These are phyloP conservation scores for Setomelanomma holmii DNA, from an alignment of 2,329 filamentous ascomycete species.

Conservation along the genomic window DNA sequence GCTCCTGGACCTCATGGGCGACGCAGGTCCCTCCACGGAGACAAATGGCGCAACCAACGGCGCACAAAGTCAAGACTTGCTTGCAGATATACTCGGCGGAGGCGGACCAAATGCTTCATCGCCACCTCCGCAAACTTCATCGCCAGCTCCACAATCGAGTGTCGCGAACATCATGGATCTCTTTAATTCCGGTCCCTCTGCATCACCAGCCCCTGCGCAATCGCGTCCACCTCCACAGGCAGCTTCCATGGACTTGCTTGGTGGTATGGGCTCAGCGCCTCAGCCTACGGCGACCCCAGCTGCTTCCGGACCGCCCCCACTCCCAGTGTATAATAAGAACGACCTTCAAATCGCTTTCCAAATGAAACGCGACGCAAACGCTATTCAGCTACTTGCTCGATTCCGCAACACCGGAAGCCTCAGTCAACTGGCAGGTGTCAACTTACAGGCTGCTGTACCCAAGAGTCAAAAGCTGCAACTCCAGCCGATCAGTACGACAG, in stretches of 20 bases:
- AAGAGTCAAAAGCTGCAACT: conserved; percentile 95
- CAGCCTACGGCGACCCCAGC: conserved; percentile 51
- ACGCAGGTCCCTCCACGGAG: conserved; percentile 64
- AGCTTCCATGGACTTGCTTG: conserved; percentile 51
- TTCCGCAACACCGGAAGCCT: conserved; percentile 81
- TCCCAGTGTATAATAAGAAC: conserved; percentile 86
- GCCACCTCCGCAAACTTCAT: conserved; percentile 51
- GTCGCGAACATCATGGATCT: conserved; percentile 84
- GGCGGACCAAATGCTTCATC: conserved; percentile 58
- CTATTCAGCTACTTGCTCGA: conserved; percentile 80
- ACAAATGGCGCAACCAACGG: conserved; percentile 63
- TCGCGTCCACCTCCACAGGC: conserved; percentile 48
- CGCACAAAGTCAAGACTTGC: conserved; percentile 76
- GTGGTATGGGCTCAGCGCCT: conserved; percentile 56
- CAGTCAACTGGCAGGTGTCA: conserved; percentile 73
- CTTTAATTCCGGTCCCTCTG: conserved; percentile 64
- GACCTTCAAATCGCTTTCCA: conserved; percentile 81
- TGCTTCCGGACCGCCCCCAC: conserved; percentile 55
- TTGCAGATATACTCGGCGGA: conserved; percentile 90
- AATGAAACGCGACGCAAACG: conserved; percentile 80
- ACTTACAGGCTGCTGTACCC: conserved; percentile 91
- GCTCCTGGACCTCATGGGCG: conserved; percentile 90
- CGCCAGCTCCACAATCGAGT: conserved; percentile 48
- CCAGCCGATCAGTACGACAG: conserved; percentile 83
- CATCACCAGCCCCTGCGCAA: conserved; percentile 45